A percentile compares a stretch with the other conserved stretches of the same genome.
These are phyloP conservation scores for Boletus huronensis DNA, from an alignment of 768 basidiomycete genomes.

Conservation along the genomic window DNA sequence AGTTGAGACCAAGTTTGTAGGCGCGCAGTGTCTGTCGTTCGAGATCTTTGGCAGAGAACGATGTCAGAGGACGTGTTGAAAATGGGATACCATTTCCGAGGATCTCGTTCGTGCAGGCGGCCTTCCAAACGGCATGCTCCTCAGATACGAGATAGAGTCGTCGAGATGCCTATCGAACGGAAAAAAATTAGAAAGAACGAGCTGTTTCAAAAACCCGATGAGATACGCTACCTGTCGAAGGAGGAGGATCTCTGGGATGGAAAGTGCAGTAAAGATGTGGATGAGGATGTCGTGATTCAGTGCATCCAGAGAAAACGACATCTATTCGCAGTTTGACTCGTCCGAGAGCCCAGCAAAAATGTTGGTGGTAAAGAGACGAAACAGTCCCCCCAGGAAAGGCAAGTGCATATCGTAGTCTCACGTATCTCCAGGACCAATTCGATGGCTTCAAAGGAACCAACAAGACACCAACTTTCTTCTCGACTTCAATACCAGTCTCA, in stretches of 20 bases:
- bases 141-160: conserved; percentile 43
- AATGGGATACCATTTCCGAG: conserved; percentile 50
- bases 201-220: not conserved
- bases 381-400: conserved; percentile 15
- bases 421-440: not conserved
- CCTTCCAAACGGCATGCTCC: conserved; percentile 55
- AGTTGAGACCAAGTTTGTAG: conserved; percentile 46
- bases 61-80: conserved; percentile 34
- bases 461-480: conserved; percentile 67
- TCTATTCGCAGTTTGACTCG: not conserved
- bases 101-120: conserved; percentile 44
- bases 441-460: conserved; percentile 58
- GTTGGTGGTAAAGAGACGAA: not conserved
- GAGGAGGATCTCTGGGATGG: conserved; percentile 40
- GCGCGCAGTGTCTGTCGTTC: conserved; percentile 44
- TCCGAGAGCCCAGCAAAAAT: not conserved
- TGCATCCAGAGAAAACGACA: conserved; percentile 20
- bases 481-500: conserved; percentile 59
- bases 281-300: conserved; percentile 40
- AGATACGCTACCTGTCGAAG: conserved; percentile 38
- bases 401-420: conserved; percentile 1
- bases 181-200: not conserved
- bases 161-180: conserved; percentile 44
- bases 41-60: conserved; percentile 41
- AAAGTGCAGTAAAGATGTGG: conserved; percentile 32